Base-by-base conservation (phyloP, 352 stramenopile genomes). In the Phytopythium helicoides region DNA sequence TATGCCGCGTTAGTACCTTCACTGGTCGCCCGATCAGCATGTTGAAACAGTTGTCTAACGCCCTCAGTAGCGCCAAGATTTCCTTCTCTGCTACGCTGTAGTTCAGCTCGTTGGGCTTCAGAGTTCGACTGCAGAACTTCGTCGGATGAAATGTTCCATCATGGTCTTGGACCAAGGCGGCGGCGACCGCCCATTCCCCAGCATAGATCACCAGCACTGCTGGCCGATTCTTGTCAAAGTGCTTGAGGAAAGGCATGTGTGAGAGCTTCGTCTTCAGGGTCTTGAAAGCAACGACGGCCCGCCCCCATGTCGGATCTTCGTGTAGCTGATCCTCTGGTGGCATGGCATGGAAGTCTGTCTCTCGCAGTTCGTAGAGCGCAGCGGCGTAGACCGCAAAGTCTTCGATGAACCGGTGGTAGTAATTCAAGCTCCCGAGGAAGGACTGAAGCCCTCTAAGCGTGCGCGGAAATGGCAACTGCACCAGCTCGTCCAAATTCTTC, bases 371-470 rank as follows among this genome's bases (percentile, higher is more conserved):
- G n/a, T 68, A 58, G 26, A 64, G 15, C 18, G 16, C 9, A 0
- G 54, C 16, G 11, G 60, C 60, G 35, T 68, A 68, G 0, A 63
- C 35, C 1, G 60, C 54, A 16, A 56, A 68, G n/a, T n/a, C n/a
- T n/a, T n/a, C n/a, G n/a, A n/a, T n/a, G n/a, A n/a, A n/a, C n/a
- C n/a, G n/a, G n/a, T 39, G 18, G 47, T 59, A 62, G 47, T 68
- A 64, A 26, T 56, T 68, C 14, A 68, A 28, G 11, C 42, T 55
- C 6, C 59, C 52, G 1, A 66, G 33, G 34, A 66, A 66, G 12
- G 26, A 42, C 37, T 56, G 50, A 5, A 56, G 40, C 37, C 6
- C 50, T 5, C 34, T 41, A 7, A 56, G 6, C 9, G 50, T 35
- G 14, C 38, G 26, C 8, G 38, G 50, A 28, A 56, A 56, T 18